Evolutionary conservation across 306 rosid species (phyloP).

Genomic region (Lathyrus aphaca): DNA sequence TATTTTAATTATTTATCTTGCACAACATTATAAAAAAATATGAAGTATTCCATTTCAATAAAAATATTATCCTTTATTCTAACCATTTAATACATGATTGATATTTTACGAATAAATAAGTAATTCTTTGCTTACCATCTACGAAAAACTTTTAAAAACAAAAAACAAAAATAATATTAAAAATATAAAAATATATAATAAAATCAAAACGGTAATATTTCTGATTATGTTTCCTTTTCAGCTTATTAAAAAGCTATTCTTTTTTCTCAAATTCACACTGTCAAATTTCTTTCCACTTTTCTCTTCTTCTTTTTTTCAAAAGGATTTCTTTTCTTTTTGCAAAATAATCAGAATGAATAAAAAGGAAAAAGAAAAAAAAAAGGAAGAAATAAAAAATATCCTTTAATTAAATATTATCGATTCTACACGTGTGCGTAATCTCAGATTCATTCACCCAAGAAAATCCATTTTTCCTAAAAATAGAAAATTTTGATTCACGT

Average conservation of each 20-base stretch:
- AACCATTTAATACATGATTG: background rate
- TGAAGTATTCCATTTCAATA: background rate
- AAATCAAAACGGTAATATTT: background rate
- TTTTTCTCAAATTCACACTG: background rate
- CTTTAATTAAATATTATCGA: conserved; percentile 19
- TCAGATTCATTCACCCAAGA: background rate
- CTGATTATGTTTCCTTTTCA: conserved; percentile 37
- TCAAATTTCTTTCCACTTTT: background rate
- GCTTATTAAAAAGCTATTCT: background rate
- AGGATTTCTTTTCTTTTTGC: background rate
- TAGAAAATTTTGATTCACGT: too few species aligned
- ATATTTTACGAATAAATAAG: conserved; percentile 1
- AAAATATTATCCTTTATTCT: background rate
- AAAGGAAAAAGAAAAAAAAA: background rate
- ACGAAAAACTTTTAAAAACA: background rate
- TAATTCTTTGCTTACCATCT: conserved; percentile 18
- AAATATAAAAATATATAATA: background rate
- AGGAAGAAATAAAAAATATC: conserved; percentile 2
- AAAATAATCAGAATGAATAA: background rate
- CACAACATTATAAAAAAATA: background rate
- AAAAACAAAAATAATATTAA: background rate
- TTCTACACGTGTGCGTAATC: conserved; percentile 17
- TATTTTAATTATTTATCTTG: background rate
- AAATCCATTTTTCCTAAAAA: too few species aligned
- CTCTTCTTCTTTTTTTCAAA: background rate